Evolutionary conservation across 768 basidiomycete species (phyloP), one percentile per base, ranked within the genome.

Genomic region (Lactarius pseudohatsudake): DNA sequence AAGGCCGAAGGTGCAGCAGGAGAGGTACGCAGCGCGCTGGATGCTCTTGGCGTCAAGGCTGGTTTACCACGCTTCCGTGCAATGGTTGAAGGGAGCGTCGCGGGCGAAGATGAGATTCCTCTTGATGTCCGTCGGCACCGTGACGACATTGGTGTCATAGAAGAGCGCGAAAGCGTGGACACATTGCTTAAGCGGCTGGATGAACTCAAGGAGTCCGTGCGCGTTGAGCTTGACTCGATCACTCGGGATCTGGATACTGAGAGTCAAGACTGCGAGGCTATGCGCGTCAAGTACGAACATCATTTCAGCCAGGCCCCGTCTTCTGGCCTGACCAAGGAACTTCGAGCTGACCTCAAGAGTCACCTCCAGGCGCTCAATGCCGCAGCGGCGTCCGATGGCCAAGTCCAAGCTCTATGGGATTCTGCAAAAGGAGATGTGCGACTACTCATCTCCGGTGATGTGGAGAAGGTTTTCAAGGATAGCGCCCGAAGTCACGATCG

Each of bases 301-400:
- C 75, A 85, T 34, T 98, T 93, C 89, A 87, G 89, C 9, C 96
- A 97, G 76, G 83, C 85, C 10, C 96, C 96, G 0, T 90, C 90
- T 5, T 87, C 92, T 0, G 81, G 84, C 1, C 77, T 88, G 65
- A 91, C 89, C 54, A 89, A 91, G 75, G 77, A 81, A 7, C 75
- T 91, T 63, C 82, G 95, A 16, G 85, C 86, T 67, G 94, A 95
- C 73, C 77, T 98, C 62, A 94, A 94, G 75, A 81, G 86, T 11
- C 91, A 94, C 70, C 75, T 85, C 26, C 79, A 78, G 18, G 85
- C 90, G 0, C 79, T 96, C 45, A 87, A 90, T 11, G 87, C 91
- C 1, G 96, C 96, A 0, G 84, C 84, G 1, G 75, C 82, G 32
- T 93, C 92, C 2, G 96, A 98, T 73, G 79, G 80, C 54, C 92